phyloP scores from a whole-genome alignment of 2,329 filamentous ascomycete species.

The Magnaporthiopsis incrustans region DNA sequence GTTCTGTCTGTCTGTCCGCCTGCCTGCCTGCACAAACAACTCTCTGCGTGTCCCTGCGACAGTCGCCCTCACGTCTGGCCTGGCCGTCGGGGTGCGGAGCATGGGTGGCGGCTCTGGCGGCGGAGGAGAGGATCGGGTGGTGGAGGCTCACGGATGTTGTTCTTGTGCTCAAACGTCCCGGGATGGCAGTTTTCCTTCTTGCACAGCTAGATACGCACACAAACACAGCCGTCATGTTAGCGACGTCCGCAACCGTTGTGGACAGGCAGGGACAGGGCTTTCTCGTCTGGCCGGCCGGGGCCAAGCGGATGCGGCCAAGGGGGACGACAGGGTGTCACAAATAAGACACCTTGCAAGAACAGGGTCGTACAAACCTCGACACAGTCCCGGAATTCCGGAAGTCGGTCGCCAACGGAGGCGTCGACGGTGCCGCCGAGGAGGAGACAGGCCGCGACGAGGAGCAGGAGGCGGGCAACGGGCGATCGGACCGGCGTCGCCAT shows the following conservation, averaged over 20 bases:
- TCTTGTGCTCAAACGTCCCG: slow-evolving; percentile 37
- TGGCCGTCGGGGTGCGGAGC: neutral
- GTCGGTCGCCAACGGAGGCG: slow-evolving; percentile 74
- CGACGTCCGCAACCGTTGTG: neutral
- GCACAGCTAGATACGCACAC: slow-evolving; percentile 55
- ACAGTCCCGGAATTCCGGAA: slow-evolving; percentile 83
- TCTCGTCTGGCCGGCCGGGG: neutral
- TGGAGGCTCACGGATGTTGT: slow-evolving; percentile 60
- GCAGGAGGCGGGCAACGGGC: slow-evolving; percentile 15
- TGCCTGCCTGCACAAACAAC: neutral
- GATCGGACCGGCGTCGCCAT: neutral
- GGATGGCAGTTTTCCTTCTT: slow-evolving; percentile 68
- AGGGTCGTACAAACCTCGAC: slow-evolving; percentile 55
- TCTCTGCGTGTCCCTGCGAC: neutral
- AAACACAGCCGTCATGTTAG: neutral
- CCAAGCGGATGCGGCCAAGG: neutral
- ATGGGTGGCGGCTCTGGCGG: slow-evolving; percentile 6
- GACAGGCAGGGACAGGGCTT: neutral
- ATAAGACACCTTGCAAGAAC: neutral
- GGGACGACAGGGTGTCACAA: neutral
- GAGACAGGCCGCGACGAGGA: slow-evolving; percentile 26
- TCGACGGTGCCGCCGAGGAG: slow-evolving; percentile 36
- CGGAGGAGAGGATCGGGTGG: slow-evolving; percentile 8
- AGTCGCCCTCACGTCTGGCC: neutral
- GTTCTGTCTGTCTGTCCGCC: neutral